phyloP scores from a whole-genome alignment of 1,139 yeast genomes.

The Hansenula sp. region DNA sequence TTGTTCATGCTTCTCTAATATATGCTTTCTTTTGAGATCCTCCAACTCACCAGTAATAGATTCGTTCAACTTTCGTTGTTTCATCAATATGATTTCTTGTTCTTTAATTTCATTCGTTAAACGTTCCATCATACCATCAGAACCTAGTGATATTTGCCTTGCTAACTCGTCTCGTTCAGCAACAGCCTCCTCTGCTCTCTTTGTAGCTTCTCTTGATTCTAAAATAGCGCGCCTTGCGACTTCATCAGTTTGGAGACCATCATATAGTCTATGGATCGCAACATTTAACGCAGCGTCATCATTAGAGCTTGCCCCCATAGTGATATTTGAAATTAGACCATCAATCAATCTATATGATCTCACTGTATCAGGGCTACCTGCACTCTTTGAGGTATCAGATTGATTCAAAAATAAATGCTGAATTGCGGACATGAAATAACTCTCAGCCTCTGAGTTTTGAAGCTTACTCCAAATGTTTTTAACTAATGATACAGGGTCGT shows the following conservation, averaged over 20 bases:
- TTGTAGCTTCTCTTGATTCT: slow-evolving; percentile 67
- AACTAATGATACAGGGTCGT: slow-evolving; percentile 73
- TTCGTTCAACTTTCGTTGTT: slow-evolving; percentile 66
- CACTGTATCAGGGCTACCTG: slow-evolving; percentile 45
- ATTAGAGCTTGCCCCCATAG: slow-evolving; percentile 59
- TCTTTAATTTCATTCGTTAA: slow-evolving; percentile 69
- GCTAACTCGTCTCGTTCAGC: slow-evolving; percentile 84
- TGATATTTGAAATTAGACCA: slow-evolving; percentile 77
- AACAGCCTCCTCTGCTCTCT: slow-evolving; percentile 71
- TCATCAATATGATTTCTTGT: slow-evolving; percentile 61
- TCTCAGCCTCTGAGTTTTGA: slow-evolving; percentile 69
- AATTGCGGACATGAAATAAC: slow-evolving; percentile 69
- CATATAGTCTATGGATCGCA: slow-evolving; percentile 74
- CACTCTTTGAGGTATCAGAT: slow-evolving; percentile 46
- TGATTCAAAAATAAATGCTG: slow-evolving; percentile 81
- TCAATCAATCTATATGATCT: slow-evolving; percentile 78
- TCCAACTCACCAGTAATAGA: slow-evolving; percentile 65
- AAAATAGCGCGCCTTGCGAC: slow-evolving; percentile 75
- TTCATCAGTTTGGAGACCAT: slow-evolving; percentile 86
- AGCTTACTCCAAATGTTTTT: slow-evolving; percentile 67
- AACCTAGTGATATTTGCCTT: slow-evolving; percentile 72
- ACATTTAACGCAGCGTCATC: slow-evolving; percentile 77
- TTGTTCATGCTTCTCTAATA: slow-evolving; percentile 77
- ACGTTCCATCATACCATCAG: slow-evolving; percentile 77
- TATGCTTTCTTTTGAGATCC: slow-evolving; percentile 64